Conservation (phyloP, 352 stramenopile species). For the Pythium aquatile region DNA sequence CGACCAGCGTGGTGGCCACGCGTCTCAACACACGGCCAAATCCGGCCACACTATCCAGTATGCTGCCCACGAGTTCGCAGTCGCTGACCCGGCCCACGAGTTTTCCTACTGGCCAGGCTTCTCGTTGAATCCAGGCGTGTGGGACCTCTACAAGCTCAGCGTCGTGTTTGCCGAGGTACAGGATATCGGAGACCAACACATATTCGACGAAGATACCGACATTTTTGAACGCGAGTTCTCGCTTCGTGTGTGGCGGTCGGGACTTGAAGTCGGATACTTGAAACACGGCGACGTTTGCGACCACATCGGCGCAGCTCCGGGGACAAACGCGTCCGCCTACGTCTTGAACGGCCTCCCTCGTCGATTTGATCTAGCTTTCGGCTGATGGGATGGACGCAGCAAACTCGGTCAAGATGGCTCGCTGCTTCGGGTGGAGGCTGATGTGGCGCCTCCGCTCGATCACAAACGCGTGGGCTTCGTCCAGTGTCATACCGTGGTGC, state of each 20-base stretch:
- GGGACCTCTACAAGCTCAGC: constrained; percentile 33
- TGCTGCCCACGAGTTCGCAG: constrained; percentile 50
- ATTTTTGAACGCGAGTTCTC: constrained; percentile 41
- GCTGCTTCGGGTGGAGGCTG: constrained; percentile 61
- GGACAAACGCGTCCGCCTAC: constrained; percentile 41
- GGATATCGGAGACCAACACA: not conserved
- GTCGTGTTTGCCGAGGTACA: not conserved
- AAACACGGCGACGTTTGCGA: constrained; percentile 2
- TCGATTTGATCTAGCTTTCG: constrained; percentile 28
- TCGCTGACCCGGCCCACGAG: constrained; percentile 31
- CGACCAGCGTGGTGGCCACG: constrained; percentile 40
- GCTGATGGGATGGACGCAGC: constrained; percentile 4
- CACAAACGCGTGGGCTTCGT: constrained; percentile 56
- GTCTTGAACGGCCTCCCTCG: constrained; percentile 42
- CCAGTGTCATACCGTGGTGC: constrained; percentile 50
- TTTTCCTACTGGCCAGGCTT: constrained; percentile 68
- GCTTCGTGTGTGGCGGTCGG: constrained; percentile 31
- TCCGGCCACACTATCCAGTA: constrained; percentile 30
- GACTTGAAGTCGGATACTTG: constrained; percentile 34
- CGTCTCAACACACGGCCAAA: not conserved
- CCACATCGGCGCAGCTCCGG: constrained; percentile 34
- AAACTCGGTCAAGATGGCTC: constrained; percentile 45
- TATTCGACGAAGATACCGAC: constrained; percentile 31
- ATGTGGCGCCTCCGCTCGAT: constrained; percentile 59
- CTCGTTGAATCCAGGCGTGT: constrained; percentile 58